Evolutionary conservation across 139 green algal species (phyloP).

Genomic region (Micromonas pusilla): DNA sequence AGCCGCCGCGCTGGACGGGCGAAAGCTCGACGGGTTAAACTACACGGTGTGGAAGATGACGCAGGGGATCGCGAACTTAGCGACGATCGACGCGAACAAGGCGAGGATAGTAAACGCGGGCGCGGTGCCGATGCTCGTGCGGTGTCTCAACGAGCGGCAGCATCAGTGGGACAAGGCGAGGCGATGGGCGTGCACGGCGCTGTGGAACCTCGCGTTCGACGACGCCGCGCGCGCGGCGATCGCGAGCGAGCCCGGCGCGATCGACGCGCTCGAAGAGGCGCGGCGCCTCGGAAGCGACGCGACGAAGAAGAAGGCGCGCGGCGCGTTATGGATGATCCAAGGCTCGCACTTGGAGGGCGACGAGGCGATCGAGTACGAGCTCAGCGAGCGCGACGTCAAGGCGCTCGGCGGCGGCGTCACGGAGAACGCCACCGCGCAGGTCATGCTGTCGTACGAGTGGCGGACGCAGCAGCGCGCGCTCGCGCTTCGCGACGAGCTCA

Average conservation of each 20-base stretch:
- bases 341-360: slow-evolving; percentile 27
- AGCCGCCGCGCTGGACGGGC: neutral
- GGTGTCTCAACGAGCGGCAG: slow-evolving; percentile 27
- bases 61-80: slow-evolving; percentile 42
- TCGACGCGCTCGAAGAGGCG: slow-evolving; percentile 43
- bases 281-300: neutral
- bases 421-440: slow-evolving; percentile 29
- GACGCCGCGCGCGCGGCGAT: slow-evolving; percentile 28
- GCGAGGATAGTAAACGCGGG: slow-evolving; percentile 27
- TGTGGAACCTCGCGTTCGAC: slow-evolving; percentile 55
- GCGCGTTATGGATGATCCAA: slow-evolving; percentile 47
- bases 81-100: slow-evolving; percentile 46
- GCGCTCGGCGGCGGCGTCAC: slow-evolving; percentile 1
- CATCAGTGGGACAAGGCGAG: slow-evolving; percentile 45
- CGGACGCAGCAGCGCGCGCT: slow-evolving; percentile 43
- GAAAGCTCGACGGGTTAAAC: neutral
- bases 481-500: slow-evolving; percentile 47
- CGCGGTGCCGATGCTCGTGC: neutral
- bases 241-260: slow-evolving; percentile 33
- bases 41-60: slow-evolving; percentile 50
- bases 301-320: slow-evolving; percentile 36
- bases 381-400: slow-evolving; percentile 20
- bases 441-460: slow-evolving; percentile 57
- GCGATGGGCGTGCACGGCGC: slow-evolving; percentile 35
- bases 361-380: slow-evolving; percentile 40